These are phyloP conservation scores for Neonectria hederae DNA, from an alignment of 2,329 filamentous ascomycete species.

Conservation along the genomic window DNA sequence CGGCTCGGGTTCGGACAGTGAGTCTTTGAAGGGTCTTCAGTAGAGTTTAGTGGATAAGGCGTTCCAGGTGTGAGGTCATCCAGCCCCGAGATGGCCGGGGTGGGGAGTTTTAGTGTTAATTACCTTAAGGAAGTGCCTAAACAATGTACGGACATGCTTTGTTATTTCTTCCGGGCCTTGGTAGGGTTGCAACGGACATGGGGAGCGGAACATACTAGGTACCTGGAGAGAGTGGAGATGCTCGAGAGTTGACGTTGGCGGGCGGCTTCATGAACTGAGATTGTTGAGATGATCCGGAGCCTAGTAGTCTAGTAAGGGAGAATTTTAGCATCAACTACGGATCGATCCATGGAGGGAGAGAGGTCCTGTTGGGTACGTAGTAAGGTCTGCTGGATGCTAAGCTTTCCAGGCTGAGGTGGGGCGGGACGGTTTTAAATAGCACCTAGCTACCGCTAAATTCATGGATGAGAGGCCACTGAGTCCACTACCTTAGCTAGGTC, in stretches of 20 bases:
- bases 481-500: no score
- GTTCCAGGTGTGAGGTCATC: not conserved
- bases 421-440: constrained; percentile 9
- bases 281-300: not conserved
- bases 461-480: not conserved
- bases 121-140: not conserved
- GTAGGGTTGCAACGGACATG: not conserved
- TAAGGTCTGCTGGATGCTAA: constrained; percentile 1
- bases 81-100: not conserved
- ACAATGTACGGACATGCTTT: not conserved
- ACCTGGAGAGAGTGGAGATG: constrained; percentile 11
- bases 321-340: no score
- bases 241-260: constrained; percentile 15
- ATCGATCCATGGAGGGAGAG: no score
- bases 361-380: no score
- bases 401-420: constrained; percentile 22
- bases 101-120: not conserved
- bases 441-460: not conserved
- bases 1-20: not conserved
- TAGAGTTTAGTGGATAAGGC: constrained; percentile 3
- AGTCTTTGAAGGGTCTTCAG: constrained; percentile 7
- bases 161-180: not conserved
- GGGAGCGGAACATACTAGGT: not conserved
- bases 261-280: constrained; percentile 4
- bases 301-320: no score